Base-by-base conservation (phyloP, 108 stramenopile species). In the Cylindrotheca fusiformis region DNA sequence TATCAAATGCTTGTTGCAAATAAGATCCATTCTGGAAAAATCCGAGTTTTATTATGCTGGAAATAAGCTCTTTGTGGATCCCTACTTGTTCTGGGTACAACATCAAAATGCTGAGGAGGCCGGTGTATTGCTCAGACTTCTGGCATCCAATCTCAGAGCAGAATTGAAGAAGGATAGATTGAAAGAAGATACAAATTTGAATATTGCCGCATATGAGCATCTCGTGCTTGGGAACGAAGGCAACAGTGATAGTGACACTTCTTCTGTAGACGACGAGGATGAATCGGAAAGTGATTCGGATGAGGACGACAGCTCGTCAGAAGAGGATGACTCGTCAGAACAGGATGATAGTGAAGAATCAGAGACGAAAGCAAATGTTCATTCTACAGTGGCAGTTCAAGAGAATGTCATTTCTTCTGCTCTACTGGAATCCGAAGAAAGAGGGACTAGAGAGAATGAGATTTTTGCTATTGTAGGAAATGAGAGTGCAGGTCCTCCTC, bases 41-140 rank as follows among this genome's bases (percentile, higher is more conserved):
- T 91, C 86, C 49, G 96, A 97, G 51, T 76, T 64, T 23, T 93
- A 97, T 69, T 97, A 97, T 74, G 60, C 95, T 47, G 84, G 91
- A 28, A 96, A 96, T 58, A 93, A 93, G 55, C 52, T 95, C 26
- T 86, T 75, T 55, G 58, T 90, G 12, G 83, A 87, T 60, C 85
- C 83, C 3, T 77, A 81, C 55, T 79, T 90, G 49, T 67, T 76
- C 22, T 93, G 88, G 92, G 51, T 93, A 24, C 92, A 93, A 67
- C 21, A 63, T 29, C 48, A 29, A 1, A 48, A 49, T 51, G 48
- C 50, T n/a, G 50, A 5, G 19, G 50, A n/a, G n/a, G n/a, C n/a
- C n/a, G n/a, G n/a, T n/a, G n/a, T n/a, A n/a, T n/a, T n/a, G n/a
- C 36, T 41, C 10, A 41, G 10, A 41, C 36, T 6, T 10, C 10